Evolutionary conservation across 2,329 filamentous ascomycete genomes (phyloP).

Genomic region (Ascochyta lentis): DNA sequence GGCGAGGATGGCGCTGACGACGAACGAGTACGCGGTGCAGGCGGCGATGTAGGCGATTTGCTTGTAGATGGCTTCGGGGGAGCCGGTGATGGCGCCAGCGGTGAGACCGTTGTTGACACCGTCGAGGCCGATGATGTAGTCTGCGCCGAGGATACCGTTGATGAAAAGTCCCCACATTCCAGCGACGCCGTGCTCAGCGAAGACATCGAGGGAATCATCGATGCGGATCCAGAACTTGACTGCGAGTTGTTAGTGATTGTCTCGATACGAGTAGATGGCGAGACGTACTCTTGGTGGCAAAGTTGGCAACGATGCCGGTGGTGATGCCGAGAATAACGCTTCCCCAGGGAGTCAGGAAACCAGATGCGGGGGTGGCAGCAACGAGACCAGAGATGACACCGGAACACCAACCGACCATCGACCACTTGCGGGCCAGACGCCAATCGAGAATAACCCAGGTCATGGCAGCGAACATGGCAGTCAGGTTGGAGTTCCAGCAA

Average conservation of each 20-base stretch:
- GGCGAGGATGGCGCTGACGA: conserved; percentile 75
- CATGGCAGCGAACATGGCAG: conserved; percentile 88
- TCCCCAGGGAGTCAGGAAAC: conserved; percentile 75
- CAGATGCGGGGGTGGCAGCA: conserved; percentile 83
- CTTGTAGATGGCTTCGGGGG: conserved; percentile 77
- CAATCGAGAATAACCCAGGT: conserved; percentile 97
- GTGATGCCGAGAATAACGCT: conserved; percentile 66
- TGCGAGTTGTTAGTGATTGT: conserved; percentile 40
- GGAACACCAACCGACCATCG: conserved; percentile 90
- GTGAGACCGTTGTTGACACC: conserved; percentile 71
- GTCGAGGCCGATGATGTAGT: conserved; percentile 77
- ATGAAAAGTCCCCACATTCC: conserved; percentile 81
- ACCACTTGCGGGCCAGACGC: conserved; percentile 94
- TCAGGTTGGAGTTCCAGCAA: conserved; percentile 97
- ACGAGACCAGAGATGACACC: conserved; percentile 87
- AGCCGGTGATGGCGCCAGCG: conserved; percentile 73
- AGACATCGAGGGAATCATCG: conserved; percentile 88
- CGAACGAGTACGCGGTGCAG: conserved; percentile 71
- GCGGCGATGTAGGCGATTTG: conserved; percentile 80
- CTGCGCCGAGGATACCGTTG: conserved; percentile 78
- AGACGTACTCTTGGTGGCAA: conserved; percentile 81
- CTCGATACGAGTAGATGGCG: neutral
- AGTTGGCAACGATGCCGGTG: conserved; percentile 77
- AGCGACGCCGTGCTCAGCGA: conserved; percentile 86
- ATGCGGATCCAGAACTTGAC: conserved; percentile 78